Conservation (phyloP, 129 eudicot species). For the Flaveria sonorensis region DNA sequence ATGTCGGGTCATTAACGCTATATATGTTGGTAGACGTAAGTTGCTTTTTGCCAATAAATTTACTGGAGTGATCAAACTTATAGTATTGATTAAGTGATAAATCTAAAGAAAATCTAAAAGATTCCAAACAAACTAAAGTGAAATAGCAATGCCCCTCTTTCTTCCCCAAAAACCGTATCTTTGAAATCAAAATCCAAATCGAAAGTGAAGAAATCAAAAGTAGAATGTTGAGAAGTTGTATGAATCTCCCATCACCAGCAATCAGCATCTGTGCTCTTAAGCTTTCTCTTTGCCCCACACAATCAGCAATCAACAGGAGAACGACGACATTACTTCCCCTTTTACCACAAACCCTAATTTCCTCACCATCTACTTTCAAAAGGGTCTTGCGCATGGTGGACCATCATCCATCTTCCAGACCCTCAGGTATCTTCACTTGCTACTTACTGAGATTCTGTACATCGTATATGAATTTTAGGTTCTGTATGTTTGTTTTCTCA, state of each 20-base stretch:
- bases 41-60: too few relatives aligned
- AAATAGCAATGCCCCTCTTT: too few relatives aligned
- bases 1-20: too few relatives aligned
- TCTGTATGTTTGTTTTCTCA: not conserved
- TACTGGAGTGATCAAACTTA: too few relatives aligned
- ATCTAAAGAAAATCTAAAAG: not conserved
- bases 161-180: not conserved
- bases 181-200: not conserved
- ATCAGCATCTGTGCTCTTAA: constrained; percentile 26
- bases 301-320: not conserved
- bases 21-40: too few relatives aligned
- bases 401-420: constrained; percentile 14
- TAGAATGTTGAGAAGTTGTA: constrained; percentile 31
- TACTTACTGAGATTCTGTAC: not conserved
- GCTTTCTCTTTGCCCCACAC: constrained; percentile 12
- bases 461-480: not conserved
- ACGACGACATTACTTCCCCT: not conserved
- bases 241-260: constrained; percentile 25
- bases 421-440: constrained; percentile 27
- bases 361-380: constrained; percentile 15
- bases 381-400: constrained; percentile 18
- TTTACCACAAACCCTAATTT: constrained; percentile 16
- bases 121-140: not conserved
- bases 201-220: not conserved
- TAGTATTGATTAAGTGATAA: too few relatives aligned